phyloP scores from a whole-genome alignment of 2,329 filamentous ascomycete species.

The Pseudogymnoascus sp. region DNA sequence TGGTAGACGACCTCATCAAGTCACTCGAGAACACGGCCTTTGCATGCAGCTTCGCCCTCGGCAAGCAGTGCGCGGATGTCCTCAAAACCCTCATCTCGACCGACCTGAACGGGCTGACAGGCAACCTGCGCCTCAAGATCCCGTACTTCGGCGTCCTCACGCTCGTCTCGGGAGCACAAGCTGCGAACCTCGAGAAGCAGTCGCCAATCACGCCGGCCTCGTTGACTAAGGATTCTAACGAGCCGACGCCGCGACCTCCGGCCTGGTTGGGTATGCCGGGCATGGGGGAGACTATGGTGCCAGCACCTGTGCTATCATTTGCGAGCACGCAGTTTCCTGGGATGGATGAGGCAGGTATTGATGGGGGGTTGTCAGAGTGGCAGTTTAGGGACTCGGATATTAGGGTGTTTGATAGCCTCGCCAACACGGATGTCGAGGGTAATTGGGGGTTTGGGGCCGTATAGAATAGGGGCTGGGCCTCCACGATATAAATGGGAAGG shows the following conservation, averaged over 20 bases:
- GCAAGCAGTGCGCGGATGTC: constrained; percentile 24
- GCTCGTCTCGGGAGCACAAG: constrained; percentile 19
- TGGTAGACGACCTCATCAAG: constrained; percentile 21
- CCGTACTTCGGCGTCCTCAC: constrained; percentile 28
- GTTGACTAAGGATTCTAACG: not conserved
- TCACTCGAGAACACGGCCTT: constrained; percentile 20
- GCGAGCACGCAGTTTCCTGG: constrained; percentile 13
- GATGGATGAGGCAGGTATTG: constrained; percentile 10
- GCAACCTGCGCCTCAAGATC: constrained; percentile 26
- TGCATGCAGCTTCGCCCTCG: constrained; percentile 2
- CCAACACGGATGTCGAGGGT: constrained; percentile 27
- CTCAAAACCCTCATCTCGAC: constrained; percentile 24
- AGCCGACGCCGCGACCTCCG: not conserved
- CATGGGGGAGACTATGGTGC: not conserved
- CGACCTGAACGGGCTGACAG: constrained; percentile 1
- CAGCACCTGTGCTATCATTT: constrained; percentile 20
- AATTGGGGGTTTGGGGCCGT: constrained; percentile 24
- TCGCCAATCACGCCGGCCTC: not conserved
- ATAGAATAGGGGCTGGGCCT: not conserved
- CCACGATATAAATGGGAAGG: not conserved
- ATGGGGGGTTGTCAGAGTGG: constrained; percentile 16
- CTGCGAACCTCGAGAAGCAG: not conserved
- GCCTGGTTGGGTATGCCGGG: not conserved
- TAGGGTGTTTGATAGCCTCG: constrained; percentile 26
- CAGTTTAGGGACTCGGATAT: constrained; percentile 22